These are phyloP conservation scores for Capronia epimyces DNA, from an alignment of 2,329 filamentous ascomycete species.

Conservation along the genomic window DNA sequence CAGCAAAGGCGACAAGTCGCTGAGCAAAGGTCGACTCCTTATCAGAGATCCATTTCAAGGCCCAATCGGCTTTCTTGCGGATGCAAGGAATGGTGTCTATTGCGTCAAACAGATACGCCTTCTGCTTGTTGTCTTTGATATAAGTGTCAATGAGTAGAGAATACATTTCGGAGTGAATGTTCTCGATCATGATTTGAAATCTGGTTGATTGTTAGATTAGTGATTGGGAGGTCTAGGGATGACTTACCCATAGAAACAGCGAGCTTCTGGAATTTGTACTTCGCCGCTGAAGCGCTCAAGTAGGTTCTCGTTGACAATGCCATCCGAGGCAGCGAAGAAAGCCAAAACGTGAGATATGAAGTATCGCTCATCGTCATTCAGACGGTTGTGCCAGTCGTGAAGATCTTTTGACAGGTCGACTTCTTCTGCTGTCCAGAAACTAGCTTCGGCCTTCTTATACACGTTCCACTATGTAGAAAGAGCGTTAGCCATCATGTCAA, in stretches of 20 bases:
- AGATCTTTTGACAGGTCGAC: conserved; percentile 98
- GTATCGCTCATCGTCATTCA: conserved; percentile 95
- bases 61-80: conserved; percentile 98
- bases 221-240: neutral
- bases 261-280: conserved; percentile 94
- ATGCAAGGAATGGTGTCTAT: conserved; percentile 99
- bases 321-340: conserved; percentile 97
- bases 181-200: conserved; percentile 93
- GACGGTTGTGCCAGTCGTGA: conserved; percentile 97
- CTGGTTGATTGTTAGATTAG: conserved; percentile 34
- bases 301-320: conserved; percentile 99
- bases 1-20: conserved; percentile 92
- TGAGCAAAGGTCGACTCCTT: conserved; percentile 90
- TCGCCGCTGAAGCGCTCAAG: conserved; percentile 96
- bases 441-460: conserved; percentile 99
- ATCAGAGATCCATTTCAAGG: conserved; percentile 89
- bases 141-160: conserved; percentile 98
- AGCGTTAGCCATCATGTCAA: conserved; percentile 50
- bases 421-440: conserved; percentile 99
- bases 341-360: conserved; percentile 98
- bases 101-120: conserved; percentile 92
- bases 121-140: conserved; percentile 94
- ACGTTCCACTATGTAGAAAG: conserved; percentile 73
- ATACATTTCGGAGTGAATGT: conserved; percentile 99
- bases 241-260: conserved; percentile 78